These are phyloP conservation scores for Zopfochytrium polystomum DNA, from an alignment of 371 early-diverging fungal species.

Conservation along the genomic window DNA sequence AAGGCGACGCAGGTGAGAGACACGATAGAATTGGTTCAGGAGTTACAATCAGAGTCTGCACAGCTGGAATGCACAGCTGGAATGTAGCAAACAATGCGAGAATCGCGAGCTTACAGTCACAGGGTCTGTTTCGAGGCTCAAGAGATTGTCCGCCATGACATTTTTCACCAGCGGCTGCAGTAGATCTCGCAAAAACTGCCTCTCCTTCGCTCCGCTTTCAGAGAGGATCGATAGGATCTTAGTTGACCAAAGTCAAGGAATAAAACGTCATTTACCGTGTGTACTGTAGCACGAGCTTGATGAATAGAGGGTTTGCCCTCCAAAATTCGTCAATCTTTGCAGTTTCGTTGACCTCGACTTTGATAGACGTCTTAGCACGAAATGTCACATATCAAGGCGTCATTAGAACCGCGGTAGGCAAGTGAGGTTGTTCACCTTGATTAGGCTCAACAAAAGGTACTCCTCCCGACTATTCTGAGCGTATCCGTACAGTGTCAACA, in stretches of 20 bases:
- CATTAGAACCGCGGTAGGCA: background rate
- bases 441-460: conserved; percentile 90
- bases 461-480: conserved; percentile 96
- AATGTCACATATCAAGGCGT: background rate
- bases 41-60: no score
- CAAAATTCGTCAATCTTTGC: conserved; percentile 82
- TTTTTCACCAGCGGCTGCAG: conserved; percentile 75
- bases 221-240: conserved; percentile 2
- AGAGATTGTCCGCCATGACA: conserved; percentile 68
- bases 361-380: conserved; percentile 75
- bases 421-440: no score
- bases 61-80: no score
- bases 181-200: conserved; percentile 82
- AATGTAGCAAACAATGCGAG: no score
- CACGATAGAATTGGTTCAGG: no score
- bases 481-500: conserved; percentile 93
- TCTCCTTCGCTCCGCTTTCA: conserved; percentile 87
- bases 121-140: conserved; percentile 91
- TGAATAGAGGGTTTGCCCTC: conserved; percentile 91
- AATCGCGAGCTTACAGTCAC: conserved; percentile 49
- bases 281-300: conserved; percentile 90
- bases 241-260: background rate
- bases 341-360: conserved; percentile 82
- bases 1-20: no score
- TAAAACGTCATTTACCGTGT: conserved; percentile 56